Evolutionary conservation across 495 filamentous ascomycete species (phyloP).

Genomic region (Schizothecium vesticola): DNA sequence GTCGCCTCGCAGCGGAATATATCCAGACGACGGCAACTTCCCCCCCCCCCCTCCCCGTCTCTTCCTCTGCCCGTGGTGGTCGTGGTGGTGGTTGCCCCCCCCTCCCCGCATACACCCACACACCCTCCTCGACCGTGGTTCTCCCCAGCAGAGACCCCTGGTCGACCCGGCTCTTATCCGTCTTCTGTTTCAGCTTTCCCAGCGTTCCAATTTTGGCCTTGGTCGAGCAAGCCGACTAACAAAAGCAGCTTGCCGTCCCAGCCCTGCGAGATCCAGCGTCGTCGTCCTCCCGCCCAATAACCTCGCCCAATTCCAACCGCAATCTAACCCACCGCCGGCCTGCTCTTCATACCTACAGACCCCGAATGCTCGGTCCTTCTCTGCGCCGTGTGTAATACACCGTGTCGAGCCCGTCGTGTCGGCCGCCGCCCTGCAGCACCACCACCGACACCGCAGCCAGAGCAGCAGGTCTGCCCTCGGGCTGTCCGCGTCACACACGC

Average conservation of each 20-base stretch:
- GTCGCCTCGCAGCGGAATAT: background rate
- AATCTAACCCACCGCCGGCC: slow-evolving; percentile 6
- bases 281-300: slow-evolving; percentile 5
- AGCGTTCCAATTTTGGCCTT: background rate
- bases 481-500: slow-evolving; percentile 11
- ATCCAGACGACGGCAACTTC: background rate
- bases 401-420: slow-evolving; percentile 8
- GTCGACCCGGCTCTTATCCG: slow-evolving; percentile 1
- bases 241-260: slow-evolving; percentile 19
- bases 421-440: slow-evolving; percentile 15
- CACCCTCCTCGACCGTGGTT: background rate
- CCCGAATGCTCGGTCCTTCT: slow-evolving; percentile 12
- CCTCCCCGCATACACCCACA: background rate
- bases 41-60: slow-evolving; percentile 2
- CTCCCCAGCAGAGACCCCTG: background rate
- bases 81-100: no score
- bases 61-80: background rate
- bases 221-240: slow-evolving; percentile 4
- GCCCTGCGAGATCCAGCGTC: slow-evolving; percentile 13
- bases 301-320: slow-evolving; percentile 5
- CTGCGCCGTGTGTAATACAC: slow-evolving; percentile 10
- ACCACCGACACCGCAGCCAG: background rate
- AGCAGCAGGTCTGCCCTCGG: slow-evolving; percentile 17
- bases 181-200: slow-evolving; percentile 17
- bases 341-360: background rate